phyloP scores from a whole-genome alignment of 116 monocot genomes.

The Zostera marina region DNA sequence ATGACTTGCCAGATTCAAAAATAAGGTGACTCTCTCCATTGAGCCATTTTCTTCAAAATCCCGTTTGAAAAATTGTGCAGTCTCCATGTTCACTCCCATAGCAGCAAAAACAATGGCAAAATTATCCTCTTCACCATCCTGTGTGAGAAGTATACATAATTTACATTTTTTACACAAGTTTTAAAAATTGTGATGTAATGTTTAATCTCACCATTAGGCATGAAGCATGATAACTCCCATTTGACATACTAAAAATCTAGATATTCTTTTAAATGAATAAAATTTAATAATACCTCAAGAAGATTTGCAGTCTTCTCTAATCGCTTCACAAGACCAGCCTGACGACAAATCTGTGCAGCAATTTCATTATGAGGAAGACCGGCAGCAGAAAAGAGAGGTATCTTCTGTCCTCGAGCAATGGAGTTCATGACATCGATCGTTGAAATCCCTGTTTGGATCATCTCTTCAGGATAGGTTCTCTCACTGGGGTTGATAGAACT shows the following conservation, averaged over 20 bases:
- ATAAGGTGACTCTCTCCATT: constrained; percentile 98
- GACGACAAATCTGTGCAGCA: constrained; percentile 99
- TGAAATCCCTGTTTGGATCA: constrained; percentile 99
- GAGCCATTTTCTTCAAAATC: constrained; percentile 99
- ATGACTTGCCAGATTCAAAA: constrained; percentile 76
- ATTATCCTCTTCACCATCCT: constrained; percentile 92
- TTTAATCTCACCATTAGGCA: background rate
- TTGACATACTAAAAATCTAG: background rate
- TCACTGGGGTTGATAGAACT: constrained; percentile 99
- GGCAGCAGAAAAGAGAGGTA: constrained; percentile 95
- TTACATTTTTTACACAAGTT: background rate
- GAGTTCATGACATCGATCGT: constrained; percentile 99
- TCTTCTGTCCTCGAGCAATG: constrained; percentile 97
- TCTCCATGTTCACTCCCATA: constrained; percentile 99
- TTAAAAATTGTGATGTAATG: background rate
- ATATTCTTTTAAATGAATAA: background rate
- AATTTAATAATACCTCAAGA: constrained; percentile 39
- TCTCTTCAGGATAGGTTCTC: constrained; percentile 98
- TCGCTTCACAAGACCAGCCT: constrained; percentile 97
- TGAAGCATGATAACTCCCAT: background rate
- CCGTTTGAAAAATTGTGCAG: constrained; percentile 98
- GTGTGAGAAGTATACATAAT: constrained; percentile 8
- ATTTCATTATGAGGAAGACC: constrained; percentile 99
- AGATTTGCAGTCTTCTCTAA: constrained; percentile 62
- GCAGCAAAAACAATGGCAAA: constrained; percentile 99